Conservation (phyloP, 2,329 filamentous ascomycete genomes). For the Pseudofabraea citricarpa region DNA sequence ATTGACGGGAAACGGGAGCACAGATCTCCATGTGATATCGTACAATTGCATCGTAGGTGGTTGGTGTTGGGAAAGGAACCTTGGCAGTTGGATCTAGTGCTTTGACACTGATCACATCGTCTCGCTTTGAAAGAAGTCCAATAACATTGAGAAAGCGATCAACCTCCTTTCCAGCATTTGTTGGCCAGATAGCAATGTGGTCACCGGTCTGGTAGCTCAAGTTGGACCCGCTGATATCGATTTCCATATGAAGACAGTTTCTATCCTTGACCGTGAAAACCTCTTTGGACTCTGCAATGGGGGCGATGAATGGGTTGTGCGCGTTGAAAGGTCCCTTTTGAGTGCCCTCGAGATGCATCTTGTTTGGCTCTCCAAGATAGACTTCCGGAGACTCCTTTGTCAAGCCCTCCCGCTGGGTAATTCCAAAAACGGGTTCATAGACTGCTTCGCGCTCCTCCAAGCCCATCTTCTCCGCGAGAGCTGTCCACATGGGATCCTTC, state of each 20-base stretch:
- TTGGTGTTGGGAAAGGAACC: constrained; percentile 94
- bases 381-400: constrained; percentile 73
- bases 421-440: constrained; percentile 87
- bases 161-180: constrained; percentile 87
- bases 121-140: constrained; percentile 69
- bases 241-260: constrained; percentile 95
- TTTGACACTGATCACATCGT: constrained; percentile 83
- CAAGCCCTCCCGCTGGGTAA: constrained; percentile 71
- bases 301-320: constrained; percentile 95
- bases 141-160: constrained; percentile 81
- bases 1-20: constrained; percentile 92
- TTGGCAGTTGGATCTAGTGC: constrained; percentile 92
- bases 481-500: constrained; percentile 99
- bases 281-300: constrained; percentile 85
- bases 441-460: constrained; percentile 93
- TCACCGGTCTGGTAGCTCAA: constrained; percentile 94
- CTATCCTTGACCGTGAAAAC: constrained; percentile 84
- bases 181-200: constrained; percentile 96
- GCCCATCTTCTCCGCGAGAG: constrained; percentile 75
- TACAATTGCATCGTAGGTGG: constrained; percentile 88
- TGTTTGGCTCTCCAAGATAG: constrained; percentile 94
- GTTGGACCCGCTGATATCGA: constrained; percentile 85
- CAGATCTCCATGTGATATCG: constrained; percentile 98
- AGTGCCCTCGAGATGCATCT: constrained; percentile 83
- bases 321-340: constrained; percentile 90